Evolutionary conservation across 345 rosid genomes (phyloP).

Genomic region (Brassica napus): Da-Ae NC_063438.1:20601501-20602000

Average conservation of each 20-base stretch:
- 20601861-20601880: too few relatives aligned
- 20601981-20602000: neutral
- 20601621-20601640: neutral
- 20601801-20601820: too few relatives aligned
- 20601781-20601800: too few relatives aligned
- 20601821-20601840: too few relatives aligned
- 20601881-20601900: too few relatives aligned
- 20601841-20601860: too few relatives aligned
- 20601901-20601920: too few relatives aligned
- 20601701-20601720: too few relatives aligned
- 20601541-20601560: neutral
- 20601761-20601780: too few relatives aligned
- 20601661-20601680: neutral
- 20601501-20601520: neutral
- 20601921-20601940: neutral
- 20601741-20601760: too few relatives aligned
- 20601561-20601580: neutral
- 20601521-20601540: neutral
- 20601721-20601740: too few relatives aligned
- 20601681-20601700: neutral
- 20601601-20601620: neutral
- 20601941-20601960: neutral
- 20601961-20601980: neutral
- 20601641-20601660: neutral
- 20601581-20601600: neutral